Evolutionary conservation across 2,329 filamentous ascomycete species (phyloP).

Genomic region (Penicillium sp.): DNA sequence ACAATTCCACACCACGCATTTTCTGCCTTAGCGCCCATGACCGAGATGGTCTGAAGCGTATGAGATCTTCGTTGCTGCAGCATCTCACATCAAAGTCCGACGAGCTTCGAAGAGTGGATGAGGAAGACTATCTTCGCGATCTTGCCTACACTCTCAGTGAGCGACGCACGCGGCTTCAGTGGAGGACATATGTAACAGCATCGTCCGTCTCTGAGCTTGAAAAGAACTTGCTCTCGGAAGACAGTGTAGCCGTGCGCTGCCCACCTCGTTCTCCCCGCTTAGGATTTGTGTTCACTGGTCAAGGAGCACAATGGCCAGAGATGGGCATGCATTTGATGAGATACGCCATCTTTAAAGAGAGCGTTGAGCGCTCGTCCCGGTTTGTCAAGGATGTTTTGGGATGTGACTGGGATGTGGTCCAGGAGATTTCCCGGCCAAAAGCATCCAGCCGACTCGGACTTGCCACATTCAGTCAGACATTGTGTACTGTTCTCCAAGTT

Average conservation of each 20-base stretch:
- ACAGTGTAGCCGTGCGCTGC: background rate
- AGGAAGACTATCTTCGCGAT: background rate
- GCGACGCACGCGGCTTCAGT: background rate
- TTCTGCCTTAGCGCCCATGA: background rate
- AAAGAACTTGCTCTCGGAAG: background rate
- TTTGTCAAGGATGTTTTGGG: background rate
- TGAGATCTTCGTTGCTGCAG: background rate
- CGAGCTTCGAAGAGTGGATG: background rate
- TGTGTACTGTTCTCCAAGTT: conserved; percentile 32
- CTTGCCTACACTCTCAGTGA: background rate
- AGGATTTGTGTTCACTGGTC: conserved; percentile 34
- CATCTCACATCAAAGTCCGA: background rate
- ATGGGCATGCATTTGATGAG: conserved; percentile 30
- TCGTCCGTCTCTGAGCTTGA: background rate
- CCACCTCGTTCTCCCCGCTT: background rate
- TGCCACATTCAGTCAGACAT: conserved; percentile 25
- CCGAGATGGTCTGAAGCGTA: background rate
- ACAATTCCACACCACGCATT: background rate
- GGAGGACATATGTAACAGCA: background rate
- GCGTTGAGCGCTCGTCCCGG: conserved; percentile 4
- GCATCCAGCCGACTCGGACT: conserved; percentile 9
- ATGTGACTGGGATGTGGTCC: conserved; percentile 5
- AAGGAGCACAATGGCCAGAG: conserved; percentile 34
- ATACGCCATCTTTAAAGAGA: conserved; percentile 11
- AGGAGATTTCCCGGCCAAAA: background rate